Conservation (phyloP, 164 flowering plant genomes). For the Aristolochia fimbriata region DNA sequence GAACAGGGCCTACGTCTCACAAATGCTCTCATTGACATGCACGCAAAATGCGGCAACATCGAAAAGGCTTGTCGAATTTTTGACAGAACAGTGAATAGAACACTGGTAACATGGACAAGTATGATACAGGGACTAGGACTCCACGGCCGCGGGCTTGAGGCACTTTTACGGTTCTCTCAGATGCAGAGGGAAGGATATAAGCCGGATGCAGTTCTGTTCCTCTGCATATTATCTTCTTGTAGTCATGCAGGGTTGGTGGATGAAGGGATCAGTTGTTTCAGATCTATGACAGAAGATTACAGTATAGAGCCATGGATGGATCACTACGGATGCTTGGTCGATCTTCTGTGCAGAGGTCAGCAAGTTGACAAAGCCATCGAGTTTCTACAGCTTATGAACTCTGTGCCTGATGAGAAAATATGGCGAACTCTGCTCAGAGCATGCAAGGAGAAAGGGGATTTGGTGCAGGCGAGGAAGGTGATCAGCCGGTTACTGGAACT, state of each 20-base stretch:
- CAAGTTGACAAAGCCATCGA: constrained; percentile 23
- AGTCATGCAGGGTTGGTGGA: constrained; percentile 33
- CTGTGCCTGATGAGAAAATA: constrained; percentile 19
- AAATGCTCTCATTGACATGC: constrained; percentile 38
- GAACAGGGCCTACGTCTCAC: constrained; percentile 6
- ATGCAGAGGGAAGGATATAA: constrained; percentile 33
- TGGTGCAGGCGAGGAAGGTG: constrained; percentile 12
- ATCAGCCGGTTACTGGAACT: constrained; percentile 8
- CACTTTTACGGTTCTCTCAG: constrained; percentile 25
- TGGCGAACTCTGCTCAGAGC: constrained; percentile 27
- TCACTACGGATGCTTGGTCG: constrained; percentile 37
- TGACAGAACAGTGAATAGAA: constrained; percentile 16
- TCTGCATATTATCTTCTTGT: constrained; percentile 27
- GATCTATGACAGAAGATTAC: constrained; percentile 24
- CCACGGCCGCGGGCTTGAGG: constrained; percentile 26
- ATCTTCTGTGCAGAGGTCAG: constrained; percentile 30
- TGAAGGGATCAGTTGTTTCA: constrained; percentile 25
- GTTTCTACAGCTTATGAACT: constrained; percentile 22
- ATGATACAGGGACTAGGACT: constrained; percentile 30
- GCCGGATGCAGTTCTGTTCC: constrained; percentile 25
- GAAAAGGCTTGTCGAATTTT: constrained; percentile 27
- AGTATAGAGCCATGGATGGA: constrained; percentile 23
- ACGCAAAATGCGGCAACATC: constrained; percentile 34
- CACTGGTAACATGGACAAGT: constrained; percentile 29
- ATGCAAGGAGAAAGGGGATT: constrained; percentile 17